Percentiles rank a stretch among this genome's conserved stretches.
These are phyloP conservation scores for Monilinia vaccinii-corymbosi DNA, from an alignment of 2,329 filamentous ascomycete genomes.

Conservation along the genomic window DNA sequence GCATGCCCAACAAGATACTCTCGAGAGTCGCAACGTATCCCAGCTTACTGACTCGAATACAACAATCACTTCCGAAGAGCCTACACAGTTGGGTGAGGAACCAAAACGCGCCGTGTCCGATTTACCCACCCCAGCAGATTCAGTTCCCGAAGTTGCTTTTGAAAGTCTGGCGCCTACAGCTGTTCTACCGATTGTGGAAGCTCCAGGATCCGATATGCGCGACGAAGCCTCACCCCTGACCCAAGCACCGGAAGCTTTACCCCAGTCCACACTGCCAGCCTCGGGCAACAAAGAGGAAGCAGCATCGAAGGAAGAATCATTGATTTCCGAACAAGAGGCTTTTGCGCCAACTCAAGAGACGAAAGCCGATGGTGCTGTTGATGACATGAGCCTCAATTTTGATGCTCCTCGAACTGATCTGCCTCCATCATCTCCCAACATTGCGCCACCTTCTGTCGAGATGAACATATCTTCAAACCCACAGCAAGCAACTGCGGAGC, in stretches of 20 bases:
- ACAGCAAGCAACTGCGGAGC: neutral
- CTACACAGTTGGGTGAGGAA: neutral
- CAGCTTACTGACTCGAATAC: conserved; percentile 13
- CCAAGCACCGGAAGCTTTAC: conserved; percentile 5
- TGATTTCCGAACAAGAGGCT: neutral
- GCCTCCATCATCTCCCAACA: conserved; percentile 6
- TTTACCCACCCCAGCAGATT: conserved; percentile 14
- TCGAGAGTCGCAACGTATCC: neutral
- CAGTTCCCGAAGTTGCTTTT: conserved; percentile 20
- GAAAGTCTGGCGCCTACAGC: conserved; percentile 20
- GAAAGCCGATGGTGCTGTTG: neutral
- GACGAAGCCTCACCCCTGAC: conserved; percentile 15
- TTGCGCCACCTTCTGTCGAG: conserved; percentile 3
- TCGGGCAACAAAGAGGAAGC: neutral
- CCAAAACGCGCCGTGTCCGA: conserved; percentile 1
- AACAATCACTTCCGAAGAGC: conserved; percentile 7
- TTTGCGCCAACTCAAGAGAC: neutral
- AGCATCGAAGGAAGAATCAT: neutral
- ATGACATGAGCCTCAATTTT: conserved; percentile 7
- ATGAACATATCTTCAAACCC: neutral
- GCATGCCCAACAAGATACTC: conserved; percentile 5
- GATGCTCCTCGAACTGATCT: conserved; percentile 4
- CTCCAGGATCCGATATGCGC: conserved; percentile 27
- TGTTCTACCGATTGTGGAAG: conserved; percentile 27
- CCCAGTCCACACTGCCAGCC: neutral